Evolutionary conservation across 768 basidiomycete species (phyloP), one percentile per base, ranked within the genome.

Genomic region (Mycena vulgaris): DNA sequence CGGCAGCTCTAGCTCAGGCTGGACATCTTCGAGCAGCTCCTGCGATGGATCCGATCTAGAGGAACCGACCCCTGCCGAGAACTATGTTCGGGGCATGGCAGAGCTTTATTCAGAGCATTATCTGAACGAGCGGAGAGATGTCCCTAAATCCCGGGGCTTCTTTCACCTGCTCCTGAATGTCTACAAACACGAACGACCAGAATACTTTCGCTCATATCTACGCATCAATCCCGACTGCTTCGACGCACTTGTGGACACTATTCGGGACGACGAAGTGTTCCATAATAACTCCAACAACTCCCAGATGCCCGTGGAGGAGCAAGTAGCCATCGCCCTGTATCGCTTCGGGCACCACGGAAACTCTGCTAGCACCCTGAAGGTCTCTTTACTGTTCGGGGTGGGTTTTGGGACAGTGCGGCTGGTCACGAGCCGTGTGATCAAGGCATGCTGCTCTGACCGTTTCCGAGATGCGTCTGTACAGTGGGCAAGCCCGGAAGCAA

Each of bases 261-360:
- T 79, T 40, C 25, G 70, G 3, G 61, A 75, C 40, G 57, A 81
- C 64, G 62, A 60, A 17, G 69, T 78, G 49, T 82, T 81, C 58
- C 52, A 66, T 33, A 82, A 79, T 68, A 67, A 78, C 25, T 79
- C 79, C 9, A 74, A 75, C 53, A 74, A 75, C 39, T 35, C 40
- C 8, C 80, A 82, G 66, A 75, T 76, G 51, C 73, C 78, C 42
- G 75, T 80, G 42, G 65, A 74, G 13, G 52, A 75, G 31, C 71
- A 74, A 45, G 47, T 63, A 71, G 76, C 57, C 17, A 33, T 67
- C n/a, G n/a, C n/a, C n/a, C n/a, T n/a, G n/a, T n/a, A n/a, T n/a
- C n/a, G n/a, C n/a, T n/a, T n/a, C n/a, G 73, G 76, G 8, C 76
- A 77, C 45, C 70, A 63, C 58, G 76, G 76, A 3, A 77, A 76